Evolutionary conservation across 2,329 filamentous ascomycete species (phyloP).

Genomic region (Myrmaecium sp.): DNA sequence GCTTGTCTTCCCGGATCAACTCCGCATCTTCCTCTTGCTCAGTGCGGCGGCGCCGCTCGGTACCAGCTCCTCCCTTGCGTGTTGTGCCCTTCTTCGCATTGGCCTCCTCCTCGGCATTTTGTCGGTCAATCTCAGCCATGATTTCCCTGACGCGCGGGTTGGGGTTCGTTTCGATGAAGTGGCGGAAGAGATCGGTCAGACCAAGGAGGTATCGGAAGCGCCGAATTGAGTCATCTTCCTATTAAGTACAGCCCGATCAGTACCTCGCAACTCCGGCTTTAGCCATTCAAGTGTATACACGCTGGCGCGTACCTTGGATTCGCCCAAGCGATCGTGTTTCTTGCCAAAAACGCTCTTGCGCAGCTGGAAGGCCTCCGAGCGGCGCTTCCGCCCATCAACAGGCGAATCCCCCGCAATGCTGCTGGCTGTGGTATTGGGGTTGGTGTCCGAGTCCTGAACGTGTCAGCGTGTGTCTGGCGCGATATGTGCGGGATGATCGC

Average conservation of each 20-base stretch:
- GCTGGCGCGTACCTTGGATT: slow-evolving; percentile 72
- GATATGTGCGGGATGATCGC: slow-evolving; percentile 3
- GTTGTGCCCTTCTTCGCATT: slow-evolving; percentile 56
- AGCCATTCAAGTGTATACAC: too few species aligned
- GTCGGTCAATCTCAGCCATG: slow-evolving; percentile 84
- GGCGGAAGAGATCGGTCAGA: slow-evolving; percentile 88
- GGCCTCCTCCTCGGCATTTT: slow-evolving; percentile 58
- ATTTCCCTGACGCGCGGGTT: slow-evolving; percentile 90
- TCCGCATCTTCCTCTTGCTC: slow-evolving; percentile 98
- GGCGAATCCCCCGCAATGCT: slow-evolving; percentile 64
- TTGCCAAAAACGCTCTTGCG: slow-evolving; percentile 85
- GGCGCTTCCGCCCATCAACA: slow-evolving; percentile 63
- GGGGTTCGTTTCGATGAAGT: slow-evolving; percentile 96
- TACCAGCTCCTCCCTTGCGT: slow-evolving; percentile 70
- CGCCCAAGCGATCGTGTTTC: slow-evolving; percentile 82
- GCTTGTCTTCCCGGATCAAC: slow-evolving; percentile 68
- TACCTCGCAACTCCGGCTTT: background rate
- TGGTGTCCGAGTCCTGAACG: slow-evolving; percentile 45
- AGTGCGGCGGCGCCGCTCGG: slow-evolving; percentile 66
- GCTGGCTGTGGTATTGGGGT: slow-evolving; percentile 56
- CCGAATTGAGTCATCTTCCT: slow-evolving; percentile 91
- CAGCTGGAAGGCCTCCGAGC: slow-evolving; percentile 75
- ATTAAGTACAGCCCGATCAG: too few species aligned
- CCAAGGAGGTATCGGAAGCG: slow-evolving; percentile 90
- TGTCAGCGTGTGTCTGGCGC: slow-evolving; percentile 9